Evolutionary conservation across 345 rosid species (phyloP).

Genomic region (Kernera saxatilis): DNA sequence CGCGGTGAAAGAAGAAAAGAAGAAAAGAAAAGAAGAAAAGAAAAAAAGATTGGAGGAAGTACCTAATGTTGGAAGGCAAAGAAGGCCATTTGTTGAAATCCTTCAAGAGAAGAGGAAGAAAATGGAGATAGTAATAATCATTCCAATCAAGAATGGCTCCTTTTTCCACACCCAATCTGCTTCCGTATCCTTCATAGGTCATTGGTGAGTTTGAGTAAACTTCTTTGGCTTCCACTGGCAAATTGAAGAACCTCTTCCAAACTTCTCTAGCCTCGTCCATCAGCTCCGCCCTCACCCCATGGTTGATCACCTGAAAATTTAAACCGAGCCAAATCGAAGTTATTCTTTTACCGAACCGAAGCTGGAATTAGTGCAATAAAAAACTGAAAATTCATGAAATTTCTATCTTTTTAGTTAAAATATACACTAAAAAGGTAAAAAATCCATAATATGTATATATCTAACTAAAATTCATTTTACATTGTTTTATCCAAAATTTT

Average conservation of each 20-base stretch:
- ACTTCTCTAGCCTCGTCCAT: slow-evolving; percentile 53
- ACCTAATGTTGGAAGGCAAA: slow-evolving; percentile 60
- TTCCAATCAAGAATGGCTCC: slow-evolving; percentile 96
- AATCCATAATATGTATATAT: no score
- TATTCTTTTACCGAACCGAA: background rate
- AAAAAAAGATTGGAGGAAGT: background rate
- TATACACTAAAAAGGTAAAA: no score
- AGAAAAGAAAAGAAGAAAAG: background rate
- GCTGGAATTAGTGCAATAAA: background rate
- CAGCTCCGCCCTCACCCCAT: slow-evolving; percentile 56
- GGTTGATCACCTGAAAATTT: slow-evolving; percentile 45
- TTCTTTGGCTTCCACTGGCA: slow-evolving; percentile 64
- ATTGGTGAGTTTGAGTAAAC: slow-evolving; percentile 59
- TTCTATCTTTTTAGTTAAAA: background rate
- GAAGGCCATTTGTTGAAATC: slow-evolving; percentile 79
- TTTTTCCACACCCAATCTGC: slow-evolving; percentile 74
- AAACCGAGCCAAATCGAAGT: background rate
- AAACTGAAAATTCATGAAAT: background rate
- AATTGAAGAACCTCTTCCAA: slow-evolving; percentile 69
- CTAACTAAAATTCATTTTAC: no score
- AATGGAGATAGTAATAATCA: slow-evolving; percentile 79
- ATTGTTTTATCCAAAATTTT: background rate
- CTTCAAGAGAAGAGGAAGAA: slow-evolving; percentile 48
- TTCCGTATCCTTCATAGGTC: slow-evolving; percentile 93
- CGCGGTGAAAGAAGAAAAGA: background rate